phyloP scores from a whole-genome alignment of 169 alveolate species.

The Amoebophrya sp. region DNA sequence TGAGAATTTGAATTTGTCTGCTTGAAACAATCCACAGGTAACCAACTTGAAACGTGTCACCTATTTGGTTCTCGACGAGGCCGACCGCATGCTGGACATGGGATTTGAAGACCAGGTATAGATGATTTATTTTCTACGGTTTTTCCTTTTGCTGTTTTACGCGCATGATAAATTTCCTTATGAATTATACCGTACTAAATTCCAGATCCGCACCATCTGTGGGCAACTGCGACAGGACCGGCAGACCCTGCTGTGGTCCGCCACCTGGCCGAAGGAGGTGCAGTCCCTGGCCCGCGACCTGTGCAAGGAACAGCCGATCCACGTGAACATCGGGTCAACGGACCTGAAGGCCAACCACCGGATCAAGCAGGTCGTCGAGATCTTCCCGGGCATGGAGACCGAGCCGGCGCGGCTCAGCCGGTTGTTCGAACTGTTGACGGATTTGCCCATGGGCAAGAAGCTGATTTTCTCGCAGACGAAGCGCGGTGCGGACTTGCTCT shows the following conservation, averaged over 20 bases:
- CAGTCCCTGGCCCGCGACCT: slow-evolving; percentile 79
- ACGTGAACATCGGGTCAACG: slow-evolving; percentile 85
- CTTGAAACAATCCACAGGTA: slow-evolving; percentile 73
- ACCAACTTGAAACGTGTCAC: slow-evolving; percentile 88
- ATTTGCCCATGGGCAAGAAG: slow-evolving; percentile 57
- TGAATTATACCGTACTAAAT: no score
- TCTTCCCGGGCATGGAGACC: slow-evolving; percentile 38
- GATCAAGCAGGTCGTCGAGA: slow-evolving; percentile 56
- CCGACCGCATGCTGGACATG: slow-evolving; percentile 98
- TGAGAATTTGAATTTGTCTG: no score
- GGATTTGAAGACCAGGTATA: slow-evolving; percentile 71
- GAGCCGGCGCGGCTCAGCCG: slow-evolving; percentile 40
- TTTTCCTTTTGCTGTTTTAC: no score
- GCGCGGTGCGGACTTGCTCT: slow-evolving; percentile 66
- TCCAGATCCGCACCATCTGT: slow-evolving; percentile 83
- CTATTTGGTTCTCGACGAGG: slow-evolving; percentile 95
- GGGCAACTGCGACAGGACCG: slow-evolving; percentile 28
- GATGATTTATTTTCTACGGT: no score
- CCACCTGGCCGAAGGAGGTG: slow-evolving; percentile 96
- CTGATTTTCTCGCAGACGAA: slow-evolving; percentile 78
- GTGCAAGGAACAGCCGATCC: slow-evolving; percentile 84
- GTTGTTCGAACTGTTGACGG: slow-evolving; percentile 55
- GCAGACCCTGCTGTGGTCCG: slow-evolving; percentile 91
- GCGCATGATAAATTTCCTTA: no score
- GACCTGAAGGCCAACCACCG: slow-evolving; percentile 63